Evolutionary conservation across 331 rosid species (phyloP).

Genomic region (Cucumis variabilis): DNA sequence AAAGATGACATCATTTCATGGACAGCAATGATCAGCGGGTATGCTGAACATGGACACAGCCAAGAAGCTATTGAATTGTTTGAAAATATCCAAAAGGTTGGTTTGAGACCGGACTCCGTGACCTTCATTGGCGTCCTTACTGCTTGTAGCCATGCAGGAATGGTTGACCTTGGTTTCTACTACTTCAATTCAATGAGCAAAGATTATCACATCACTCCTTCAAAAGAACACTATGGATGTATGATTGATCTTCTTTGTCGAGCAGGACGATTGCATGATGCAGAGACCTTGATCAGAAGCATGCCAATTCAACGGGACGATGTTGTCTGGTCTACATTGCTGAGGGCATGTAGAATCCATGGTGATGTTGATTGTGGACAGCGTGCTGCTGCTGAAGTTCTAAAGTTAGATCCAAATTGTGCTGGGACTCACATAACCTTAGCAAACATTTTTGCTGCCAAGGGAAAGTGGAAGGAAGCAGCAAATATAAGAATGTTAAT

Average conservation of each 20-base stretch:
- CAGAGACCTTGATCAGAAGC: constrained; percentile 62
- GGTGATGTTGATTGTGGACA: constrained; percentile 69
- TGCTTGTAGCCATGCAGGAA: constrained; percentile 69
- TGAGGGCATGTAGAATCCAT: constrained; percentile 70
- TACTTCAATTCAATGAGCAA: constrained; percentile 56
- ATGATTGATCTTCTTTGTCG: constrained; percentile 82
- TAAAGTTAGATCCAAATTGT: constrained; percentile 59
- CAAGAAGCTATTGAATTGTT: constrained; percentile 68
- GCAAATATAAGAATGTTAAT: constrained; percentile 60
- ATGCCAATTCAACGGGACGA: constrained; percentile 67
- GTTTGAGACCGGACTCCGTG: constrained; percentile 54
- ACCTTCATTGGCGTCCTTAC: constrained; percentile 58
- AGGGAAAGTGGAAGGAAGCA: constrained; percentile 75
- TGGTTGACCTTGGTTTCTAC: constrained; percentile 70
- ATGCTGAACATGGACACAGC: constrained; percentile 78
- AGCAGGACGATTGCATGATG: constrained; percentile 68
- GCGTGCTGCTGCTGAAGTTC: constrained; percentile 64
- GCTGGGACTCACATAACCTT: constrained; percentile 68
- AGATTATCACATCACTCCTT: constrained; percentile 55
- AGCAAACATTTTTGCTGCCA: constrained; percentile 70
- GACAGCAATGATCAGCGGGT: constrained; percentile 69
- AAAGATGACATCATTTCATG: constrained; percentile 33
- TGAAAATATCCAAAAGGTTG: constrained; percentile 45
- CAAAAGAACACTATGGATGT: constrained; percentile 83
- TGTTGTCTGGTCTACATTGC: constrained; percentile 82